These are phyloP conservation scores for Meyerozyma elateridarum DNA, from an alignment of 1,139 yeast genomes.

Conservation along the genomic window DNA sequence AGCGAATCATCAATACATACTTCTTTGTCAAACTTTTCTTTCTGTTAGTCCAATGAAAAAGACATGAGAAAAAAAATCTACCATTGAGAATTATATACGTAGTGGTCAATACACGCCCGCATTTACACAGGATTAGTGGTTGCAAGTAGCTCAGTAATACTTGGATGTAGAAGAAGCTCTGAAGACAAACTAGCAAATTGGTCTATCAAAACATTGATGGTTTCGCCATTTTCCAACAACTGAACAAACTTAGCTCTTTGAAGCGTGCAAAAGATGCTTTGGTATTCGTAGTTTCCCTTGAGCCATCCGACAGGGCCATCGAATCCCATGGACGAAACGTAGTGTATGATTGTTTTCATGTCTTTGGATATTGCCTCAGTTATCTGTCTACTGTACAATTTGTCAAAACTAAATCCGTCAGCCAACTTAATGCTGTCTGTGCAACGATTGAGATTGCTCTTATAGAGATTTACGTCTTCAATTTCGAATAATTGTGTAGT, in stretches of 20 bases:
- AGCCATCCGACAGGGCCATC: constrained; percentile 16
- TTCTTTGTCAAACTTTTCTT: no score
- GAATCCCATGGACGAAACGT: constrained; percentile 4
- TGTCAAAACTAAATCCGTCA: constrained; percentile 1
- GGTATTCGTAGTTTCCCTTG: constrained; percentile 8
- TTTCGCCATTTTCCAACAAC: background rate
- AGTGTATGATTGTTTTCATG: constrained; percentile 7
- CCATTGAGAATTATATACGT: no score
- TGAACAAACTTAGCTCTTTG: background rate
- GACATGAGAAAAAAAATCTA: no score
- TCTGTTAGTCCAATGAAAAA: no score
- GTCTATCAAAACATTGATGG: background rate
- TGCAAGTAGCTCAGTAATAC: background rate
- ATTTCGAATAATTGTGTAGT: constrained; percentile 23
- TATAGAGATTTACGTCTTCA: constrained; percentile 27
- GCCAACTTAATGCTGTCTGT: constrained; percentile 5
- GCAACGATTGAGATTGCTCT: constrained; percentile 16
- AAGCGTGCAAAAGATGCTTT: constrained; percentile 2
- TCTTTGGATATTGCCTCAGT: constrained; percentile 6
- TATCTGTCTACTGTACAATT: constrained; percentile 6
- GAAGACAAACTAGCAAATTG: constrained; percentile 2
- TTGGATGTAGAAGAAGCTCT: background rate
- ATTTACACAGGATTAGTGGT: no score
- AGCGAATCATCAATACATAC: constrained; percentile 17
- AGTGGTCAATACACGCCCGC: no score